Percentiles rank a stretch among this genome's conserved stretches.
phyloP scores from a whole-genome alignment of 768 basidiomycete species.

The Lactarius hengduanensis region DNA sequence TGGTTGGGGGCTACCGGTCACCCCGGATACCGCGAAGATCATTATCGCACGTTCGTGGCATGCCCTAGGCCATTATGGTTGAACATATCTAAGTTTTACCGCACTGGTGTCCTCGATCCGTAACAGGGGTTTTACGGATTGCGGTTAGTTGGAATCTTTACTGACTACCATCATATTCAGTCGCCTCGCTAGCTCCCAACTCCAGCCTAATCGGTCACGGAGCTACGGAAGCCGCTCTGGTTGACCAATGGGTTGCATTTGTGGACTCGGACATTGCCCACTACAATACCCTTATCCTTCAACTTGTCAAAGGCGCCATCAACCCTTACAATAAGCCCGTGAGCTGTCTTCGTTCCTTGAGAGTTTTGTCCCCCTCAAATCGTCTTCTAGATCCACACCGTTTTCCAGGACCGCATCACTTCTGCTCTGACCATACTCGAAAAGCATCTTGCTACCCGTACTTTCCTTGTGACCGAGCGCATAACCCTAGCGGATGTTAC shows the following conservation, averaged over 20 bases:
- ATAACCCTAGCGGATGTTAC: conserved; percentile 90
- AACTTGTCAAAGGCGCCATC: conserved; percentile 47
- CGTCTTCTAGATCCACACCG: conserved; percentile 54
- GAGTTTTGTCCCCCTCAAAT: conserved; percentile 10
- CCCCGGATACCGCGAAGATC: conserved; percentile 8
- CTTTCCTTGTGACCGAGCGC: conserved; percentile 92
- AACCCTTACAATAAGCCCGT: conserved; percentile 82
- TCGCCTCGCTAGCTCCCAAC: conserved; percentile 75
- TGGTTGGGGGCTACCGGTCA: not conserved
- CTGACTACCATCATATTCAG: conserved; percentile 42
- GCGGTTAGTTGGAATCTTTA: conserved; percentile 18
- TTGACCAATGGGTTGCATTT: conserved; percentile 86
- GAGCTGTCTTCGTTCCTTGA: conserved; percentile 33
- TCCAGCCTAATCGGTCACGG: conserved; percentile 70
- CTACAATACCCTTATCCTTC: conserved; percentile 39
- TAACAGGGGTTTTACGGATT: not conserved
- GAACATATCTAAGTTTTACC: not conserved
- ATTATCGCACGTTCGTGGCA: not conserved
- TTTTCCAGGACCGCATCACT: conserved; percentile 50
- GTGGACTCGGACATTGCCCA: conserved; percentile 61
- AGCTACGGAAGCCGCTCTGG: conserved; percentile 63
- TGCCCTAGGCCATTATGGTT: not conserved
- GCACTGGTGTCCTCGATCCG: not conserved
- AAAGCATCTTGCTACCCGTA: conserved; percentile 67
- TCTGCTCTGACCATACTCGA: conserved; percentile 69